Evolutionary conservation across 306 rosid species (phyloP).

Genomic region (Cucumis melo): DNA sequence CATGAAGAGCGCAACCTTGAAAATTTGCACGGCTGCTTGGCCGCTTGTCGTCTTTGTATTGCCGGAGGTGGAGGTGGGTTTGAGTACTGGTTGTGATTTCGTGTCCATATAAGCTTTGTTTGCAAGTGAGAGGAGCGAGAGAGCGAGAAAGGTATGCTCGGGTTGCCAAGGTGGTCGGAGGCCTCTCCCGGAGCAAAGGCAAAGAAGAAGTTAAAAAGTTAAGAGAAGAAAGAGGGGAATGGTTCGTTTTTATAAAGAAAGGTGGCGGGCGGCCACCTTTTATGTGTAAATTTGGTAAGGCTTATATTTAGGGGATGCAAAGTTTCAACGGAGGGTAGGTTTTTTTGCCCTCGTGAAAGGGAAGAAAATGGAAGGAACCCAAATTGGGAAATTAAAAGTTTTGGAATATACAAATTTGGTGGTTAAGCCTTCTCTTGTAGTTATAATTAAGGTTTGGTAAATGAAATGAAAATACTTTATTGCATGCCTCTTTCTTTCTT

Average conservation of each 20-base stretch:
- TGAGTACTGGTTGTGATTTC: background rate
- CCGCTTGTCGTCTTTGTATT: slow-evolving; percentile 9
- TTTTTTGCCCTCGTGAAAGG: background rate
- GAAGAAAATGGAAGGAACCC: background rate
- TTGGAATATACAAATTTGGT: background rate
- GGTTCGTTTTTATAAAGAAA: background rate
- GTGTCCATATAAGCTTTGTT: background rate
- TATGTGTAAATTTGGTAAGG: background rate
- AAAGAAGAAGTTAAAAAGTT: background rate
- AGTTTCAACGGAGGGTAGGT: background rate
- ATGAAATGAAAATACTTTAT: background rate
- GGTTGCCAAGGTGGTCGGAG: background rate
- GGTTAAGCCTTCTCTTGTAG: background rate
- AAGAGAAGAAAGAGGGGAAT: background rate
- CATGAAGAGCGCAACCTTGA: slow-evolving; percentile 31
- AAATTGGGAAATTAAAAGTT: background rate
- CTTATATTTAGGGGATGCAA: background rate
- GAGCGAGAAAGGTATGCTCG: background rate
- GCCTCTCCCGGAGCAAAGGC: background rate
- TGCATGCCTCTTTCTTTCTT: background rate
- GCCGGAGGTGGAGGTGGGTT: background rate
- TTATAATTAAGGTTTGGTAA: background rate
- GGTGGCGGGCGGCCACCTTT: background rate
- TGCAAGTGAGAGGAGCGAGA: background rate
- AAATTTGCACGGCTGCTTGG: background rate